phyloP scores from a whole-genome alignment of 495 filamentous ascomycete species.

The Lasiosphaeria ovina region DNA sequence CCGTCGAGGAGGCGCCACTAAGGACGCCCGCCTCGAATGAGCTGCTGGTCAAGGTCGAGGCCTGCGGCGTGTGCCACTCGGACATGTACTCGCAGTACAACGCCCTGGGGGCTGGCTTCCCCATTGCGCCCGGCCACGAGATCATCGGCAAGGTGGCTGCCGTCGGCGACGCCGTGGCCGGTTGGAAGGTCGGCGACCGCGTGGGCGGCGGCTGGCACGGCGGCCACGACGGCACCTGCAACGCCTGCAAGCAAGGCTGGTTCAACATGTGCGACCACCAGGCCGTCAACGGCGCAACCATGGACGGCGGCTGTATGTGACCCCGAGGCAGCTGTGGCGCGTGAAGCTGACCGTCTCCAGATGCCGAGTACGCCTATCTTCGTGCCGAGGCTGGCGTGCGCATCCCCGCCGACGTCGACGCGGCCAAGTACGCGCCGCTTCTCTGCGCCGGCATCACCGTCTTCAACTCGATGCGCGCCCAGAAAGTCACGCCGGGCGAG shows the following conservation, averaged over 20 bases:
- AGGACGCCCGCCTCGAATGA: slow-evolving; percentile 72
- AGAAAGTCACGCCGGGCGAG: slow-evolving; percentile 55
- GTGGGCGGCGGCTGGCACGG: slow-evolving; percentile 41
- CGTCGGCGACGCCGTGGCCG: slow-evolving; percentile 50
- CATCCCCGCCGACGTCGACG: slow-evolving; percentile 57
- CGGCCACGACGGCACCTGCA: slow-evolving; percentile 29
- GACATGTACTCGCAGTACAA: slow-evolving; percentile 74
- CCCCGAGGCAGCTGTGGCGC: too few species aligned
- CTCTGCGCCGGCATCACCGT: slow-evolving; percentile 72
- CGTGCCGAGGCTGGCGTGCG: slow-evolving; percentile 61
- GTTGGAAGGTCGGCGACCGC: slow-evolving; percentile 45
- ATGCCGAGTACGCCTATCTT: slow-evolving; percentile 63
- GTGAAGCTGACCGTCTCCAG: slow-evolving; percentile 1
- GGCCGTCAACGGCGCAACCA: slow-evolving; percentile 52
- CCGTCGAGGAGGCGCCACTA: slow-evolving; percentile 17
- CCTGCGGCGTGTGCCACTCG: slow-evolving; percentile 75
- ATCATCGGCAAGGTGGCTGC: slow-evolving; percentile 50
- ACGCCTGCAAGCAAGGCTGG: slow-evolving; percentile 34
- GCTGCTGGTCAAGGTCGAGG: slow-evolving; percentile 61
- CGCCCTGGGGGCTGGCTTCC: slow-evolving; percentile 67
- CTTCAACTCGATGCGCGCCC: slow-evolving; percentile 67
- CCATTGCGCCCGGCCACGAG: slow-evolving; percentile 51
- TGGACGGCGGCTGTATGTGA: slow-evolving; percentile 47
- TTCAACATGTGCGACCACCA: slow-evolving; percentile 55
- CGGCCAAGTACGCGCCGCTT: slow-evolving; percentile 61